These are phyloP conservation scores for Metschnikowia arizonensis DNA, from an alignment of 805 yeast species.

Conservation along the genomic window DNA sequence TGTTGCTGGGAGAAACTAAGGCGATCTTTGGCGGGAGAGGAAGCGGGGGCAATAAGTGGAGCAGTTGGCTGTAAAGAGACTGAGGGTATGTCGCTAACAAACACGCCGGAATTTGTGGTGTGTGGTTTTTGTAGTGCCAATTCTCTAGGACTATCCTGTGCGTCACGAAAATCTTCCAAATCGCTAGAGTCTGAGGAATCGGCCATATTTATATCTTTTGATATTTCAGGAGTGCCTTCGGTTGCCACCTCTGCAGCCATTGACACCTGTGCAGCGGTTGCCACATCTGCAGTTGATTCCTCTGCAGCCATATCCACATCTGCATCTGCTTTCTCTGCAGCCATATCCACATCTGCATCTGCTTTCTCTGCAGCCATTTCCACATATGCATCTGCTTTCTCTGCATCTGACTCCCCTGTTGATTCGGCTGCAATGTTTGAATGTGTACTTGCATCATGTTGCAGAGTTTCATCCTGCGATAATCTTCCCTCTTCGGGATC, in stretches of 20 bases:
- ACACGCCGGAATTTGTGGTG: neutral
- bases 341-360: neutral
- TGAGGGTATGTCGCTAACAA: conserved; percentile 2
- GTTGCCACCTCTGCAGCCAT: neutral
- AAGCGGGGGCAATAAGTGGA: neutral
- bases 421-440: neutral
- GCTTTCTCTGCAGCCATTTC: neutral
- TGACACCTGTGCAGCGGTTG: neutral
- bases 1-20: conserved; percentile 27
- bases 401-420: neutral
- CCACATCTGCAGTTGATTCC: neutral
- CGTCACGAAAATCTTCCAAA: conserved; percentile 1
- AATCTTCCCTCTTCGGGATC: neutral
- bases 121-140: neutral
- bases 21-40: conserved; percentile 5
- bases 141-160: neutral
- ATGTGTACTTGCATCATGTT: neutral
- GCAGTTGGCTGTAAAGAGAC: neutral
- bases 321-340: neutral
- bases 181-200: neutral
- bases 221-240: neutral
- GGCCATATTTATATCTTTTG: neutral
- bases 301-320: neutral
- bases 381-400: neutral
- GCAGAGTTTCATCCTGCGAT: too few species aligned